Conservation (phyloP, 2,329 filamentous ascomycete species). For the Penicillium palitans region DNA sequence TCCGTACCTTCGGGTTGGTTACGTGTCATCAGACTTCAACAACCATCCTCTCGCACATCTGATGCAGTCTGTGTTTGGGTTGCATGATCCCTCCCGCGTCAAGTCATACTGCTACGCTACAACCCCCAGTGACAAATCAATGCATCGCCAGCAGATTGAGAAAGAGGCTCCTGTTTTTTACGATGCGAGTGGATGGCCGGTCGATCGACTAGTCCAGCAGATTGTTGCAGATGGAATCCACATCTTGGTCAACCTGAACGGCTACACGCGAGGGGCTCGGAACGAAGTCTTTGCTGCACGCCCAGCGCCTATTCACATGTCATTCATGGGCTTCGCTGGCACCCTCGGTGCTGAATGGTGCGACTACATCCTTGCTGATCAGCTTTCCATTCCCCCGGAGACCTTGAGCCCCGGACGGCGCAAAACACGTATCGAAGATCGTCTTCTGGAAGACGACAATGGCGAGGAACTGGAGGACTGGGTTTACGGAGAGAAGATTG, state of each 20-base stretch:
- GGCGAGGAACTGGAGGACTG: slow-evolving; percentile 72
- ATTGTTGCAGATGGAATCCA: slow-evolving; percentile 88
- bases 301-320: slow-evolving; percentile 96
- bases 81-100: slow-evolving; percentile 72
- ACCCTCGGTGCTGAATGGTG: slow-evolving; percentile 98
- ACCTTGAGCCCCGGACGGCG: slow-evolving; percentile 78
- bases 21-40: slow-evolving; percentile 98
- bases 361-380: slow-evolving; percentile 90
- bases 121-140: slow-evolving; percentile 82
- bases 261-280: slow-evolving; percentile 92
- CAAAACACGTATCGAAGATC: slow-evolving; percentile 73
- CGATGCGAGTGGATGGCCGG: slow-evolving; percentile 82
- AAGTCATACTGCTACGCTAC: slow-evolving; percentile 95
- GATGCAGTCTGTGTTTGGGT: slow-evolving; percentile 97
- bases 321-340: slow-evolving; percentile 98
- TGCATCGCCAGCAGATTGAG: slow-evolving; percentile 91
- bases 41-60: slow-evolving; percentile 95
- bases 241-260: slow-evolving; percentile 95
- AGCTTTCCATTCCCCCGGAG: slow-evolving; percentile 76
- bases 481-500: slow-evolving; percentile 96
- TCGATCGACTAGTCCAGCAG: slow-evolving; percentile 79
- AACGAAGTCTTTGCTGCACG: slow-evolving; percentile 97
- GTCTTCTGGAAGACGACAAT: slow-evolving; percentile 62
- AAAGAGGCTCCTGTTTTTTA: slow-evolving; percentile 86
- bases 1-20: slow-evolving; percentile 86